phyloP scores from a whole-genome alignment of 148 eudicot species.

The Simmondsia chinensis region DNA sequence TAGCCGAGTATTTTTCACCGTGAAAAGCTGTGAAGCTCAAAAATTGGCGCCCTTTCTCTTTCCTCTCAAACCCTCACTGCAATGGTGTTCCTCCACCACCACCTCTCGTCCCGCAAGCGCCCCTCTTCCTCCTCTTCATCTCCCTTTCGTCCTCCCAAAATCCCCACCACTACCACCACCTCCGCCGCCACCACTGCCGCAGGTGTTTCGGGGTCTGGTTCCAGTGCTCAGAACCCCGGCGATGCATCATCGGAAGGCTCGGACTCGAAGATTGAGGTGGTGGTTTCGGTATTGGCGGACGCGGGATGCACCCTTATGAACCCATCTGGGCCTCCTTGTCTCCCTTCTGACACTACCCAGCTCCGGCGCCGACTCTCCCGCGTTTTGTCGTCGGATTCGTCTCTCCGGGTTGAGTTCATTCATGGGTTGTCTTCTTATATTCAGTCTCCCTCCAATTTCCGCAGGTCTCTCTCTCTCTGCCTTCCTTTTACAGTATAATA shows the following conservation, averaged over 20 bases:
- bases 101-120: slow-evolving; percentile 27
- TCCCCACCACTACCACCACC: slow-evolving; percentile 23
- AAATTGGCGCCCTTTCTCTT: too few species aligned
- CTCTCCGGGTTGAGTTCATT: slow-evolving; percentile 27
- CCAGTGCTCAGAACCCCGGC: not conserved
- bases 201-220: not conserved
- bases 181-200: slow-evolving; percentile 9
- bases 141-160: slow-evolving; percentile 25
- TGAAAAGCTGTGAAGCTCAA: too few species aligned
- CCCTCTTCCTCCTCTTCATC: slow-evolving; percentile 31
- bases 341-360: slow-evolving; percentile 31
- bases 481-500: not conserved
- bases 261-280: slow-evolving; percentile 17
- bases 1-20: too few species aligned
- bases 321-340: slow-evolving; percentile 32
- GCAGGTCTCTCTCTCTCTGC: slow-evolving; percentile 36
- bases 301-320: slow-evolving; percentile 50
- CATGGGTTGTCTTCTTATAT: slow-evolving; percentile 32
- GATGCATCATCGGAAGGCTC: slow-evolving; percentile 10
- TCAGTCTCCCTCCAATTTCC: slow-evolving; percentile 26
- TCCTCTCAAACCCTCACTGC: too few species aligned
- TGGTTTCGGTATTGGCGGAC: slow-evolving; percentile 35
- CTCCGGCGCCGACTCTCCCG: slow-evolving; percentile 25
- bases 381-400: slow-evolving; percentile 21
- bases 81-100: slow-evolving; percentile 23